Conservation (phyloP, 1,284 basidiomycete genomes). For the Tylopilus sp. region DNA sequence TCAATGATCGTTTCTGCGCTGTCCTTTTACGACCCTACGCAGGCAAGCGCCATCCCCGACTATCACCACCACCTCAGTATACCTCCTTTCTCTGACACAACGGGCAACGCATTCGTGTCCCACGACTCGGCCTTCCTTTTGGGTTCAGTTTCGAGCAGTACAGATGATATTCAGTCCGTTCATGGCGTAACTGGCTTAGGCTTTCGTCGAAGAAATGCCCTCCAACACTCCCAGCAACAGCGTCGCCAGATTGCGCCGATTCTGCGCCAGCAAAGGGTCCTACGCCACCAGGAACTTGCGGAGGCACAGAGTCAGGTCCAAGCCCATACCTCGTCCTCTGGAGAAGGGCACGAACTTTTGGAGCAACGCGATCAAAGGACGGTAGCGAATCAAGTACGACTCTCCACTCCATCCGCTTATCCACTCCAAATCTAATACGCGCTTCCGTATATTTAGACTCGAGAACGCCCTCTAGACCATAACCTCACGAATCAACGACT, state of each 20-base stretch:
- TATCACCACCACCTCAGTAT: conserved; percentile 21
- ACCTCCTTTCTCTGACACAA: conserved; percentile 27
- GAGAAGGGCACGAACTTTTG: conserved; percentile 13
- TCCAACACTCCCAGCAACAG: conserved; percentile 22
- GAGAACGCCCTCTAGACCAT: conserved; percentile 13
- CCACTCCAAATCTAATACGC: background rate
- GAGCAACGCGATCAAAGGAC: conserved; percentile 12
- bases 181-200: conserved; percentile 14
- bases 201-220: background rate
- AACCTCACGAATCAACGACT: conserved; percentile 33
- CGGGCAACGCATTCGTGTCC: conserved; percentile 8
- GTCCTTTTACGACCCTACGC: conserved; percentile 42
- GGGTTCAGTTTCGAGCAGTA: background rate
- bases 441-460: conserved; percentile 2
- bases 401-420: too few relatives aligned
- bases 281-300: background rate
- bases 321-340: background rate
- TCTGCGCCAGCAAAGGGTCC: conserved; percentile 20
- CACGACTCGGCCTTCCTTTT: conserved; percentile 4
- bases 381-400: too few relatives aligned
- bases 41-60: conserved; percentile 26
- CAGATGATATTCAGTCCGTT: conserved; percentile 4
- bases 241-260: conserved; percentile 26
- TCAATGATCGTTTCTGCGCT: conserved; percentile 39
- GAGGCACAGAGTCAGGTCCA: background rate